Conservation (phyloP, 441 rosid genomes). For the Mallotus japonicus region DNA sequence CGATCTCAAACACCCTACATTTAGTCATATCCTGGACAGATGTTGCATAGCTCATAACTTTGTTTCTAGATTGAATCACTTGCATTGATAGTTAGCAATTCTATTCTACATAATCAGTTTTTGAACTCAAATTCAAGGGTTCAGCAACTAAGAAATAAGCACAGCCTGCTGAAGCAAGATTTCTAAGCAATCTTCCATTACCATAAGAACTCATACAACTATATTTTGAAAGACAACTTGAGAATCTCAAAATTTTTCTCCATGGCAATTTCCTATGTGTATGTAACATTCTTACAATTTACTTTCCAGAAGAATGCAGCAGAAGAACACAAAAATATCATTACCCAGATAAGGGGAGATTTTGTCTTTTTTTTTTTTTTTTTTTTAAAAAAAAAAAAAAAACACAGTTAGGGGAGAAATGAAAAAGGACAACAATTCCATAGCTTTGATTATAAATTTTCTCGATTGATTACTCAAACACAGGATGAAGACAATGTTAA, state of each 20-base stretch:
- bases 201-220: not conserved
- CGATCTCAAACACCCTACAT: no score
- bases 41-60: no score
- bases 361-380: no score
- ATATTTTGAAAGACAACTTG: not conserved
- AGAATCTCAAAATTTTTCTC: not conserved
- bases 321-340: constrained; percentile 9
- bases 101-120: not conserved
- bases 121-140: not conserved
- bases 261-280: not conserved
- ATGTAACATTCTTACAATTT: not conserved
- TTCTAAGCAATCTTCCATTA: not conserved
- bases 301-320: not conserved
- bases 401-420: not conserved
- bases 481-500: constrained; percentile 17
- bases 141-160: not conserved
- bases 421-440: not conserved
- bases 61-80: no score
- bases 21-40: not conserved
- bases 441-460: constrained; percentile 23
- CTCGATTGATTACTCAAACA: constrained; percentile 30
- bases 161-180: not conserved
- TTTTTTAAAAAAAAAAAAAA: no score
- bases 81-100: no score
- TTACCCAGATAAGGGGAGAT: not conserved